Evolutionary conservation across 768 basidiomycete genomes (phyloP).

Genomic region (Kwoniella mangroviensis): DNA sequence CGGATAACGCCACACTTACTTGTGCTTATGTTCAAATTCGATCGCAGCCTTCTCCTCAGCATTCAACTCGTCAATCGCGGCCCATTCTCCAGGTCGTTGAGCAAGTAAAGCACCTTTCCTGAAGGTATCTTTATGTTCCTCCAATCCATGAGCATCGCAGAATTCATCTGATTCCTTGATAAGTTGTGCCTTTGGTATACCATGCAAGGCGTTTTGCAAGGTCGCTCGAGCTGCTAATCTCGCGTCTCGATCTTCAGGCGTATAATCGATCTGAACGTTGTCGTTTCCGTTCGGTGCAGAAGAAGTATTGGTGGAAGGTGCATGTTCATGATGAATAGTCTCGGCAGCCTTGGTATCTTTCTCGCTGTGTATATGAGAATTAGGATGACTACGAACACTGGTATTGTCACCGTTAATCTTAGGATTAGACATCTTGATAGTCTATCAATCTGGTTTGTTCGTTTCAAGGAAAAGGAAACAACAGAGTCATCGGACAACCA

Average conservation of each 20-base stretch:
- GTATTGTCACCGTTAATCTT: background rate
- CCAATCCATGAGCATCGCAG: conserved; percentile 24
- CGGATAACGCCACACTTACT: conserved; percentile 26
- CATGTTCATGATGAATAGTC: conserved; percentile 11
- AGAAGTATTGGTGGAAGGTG: background rate
- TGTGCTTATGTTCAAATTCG: conserved; percentile 24
- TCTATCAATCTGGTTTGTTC: background rate
- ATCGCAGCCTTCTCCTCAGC: conserved; percentile 16
- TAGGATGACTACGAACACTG: background rate
- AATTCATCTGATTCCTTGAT: conserved; percentile 27
- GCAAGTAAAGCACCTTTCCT: conserved; percentile 38
- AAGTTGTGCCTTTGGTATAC: conserved; percentile 24
- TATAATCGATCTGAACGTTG: background rate
- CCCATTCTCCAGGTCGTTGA: conserved; percentile 32
- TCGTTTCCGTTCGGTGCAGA: background rate
- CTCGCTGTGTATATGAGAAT: background rate
- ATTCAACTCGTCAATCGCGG: conserved; percentile 37
- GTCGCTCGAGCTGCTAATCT: conserved; percentile 14
- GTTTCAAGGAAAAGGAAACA: background rate
- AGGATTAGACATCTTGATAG: background rate
- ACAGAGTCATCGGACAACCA: background rate
- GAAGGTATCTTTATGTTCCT: conserved; percentile 24
- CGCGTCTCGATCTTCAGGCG: conserved; percentile 16
- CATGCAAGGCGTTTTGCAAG: conserved; percentile 21
- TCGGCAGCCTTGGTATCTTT: conserved; percentile 2